These are phyloP conservation scores for Alternaria burnsii DNA, from an alignment of 2,329 filamentous ascomycete genomes.

Conservation along the genomic window DNA sequence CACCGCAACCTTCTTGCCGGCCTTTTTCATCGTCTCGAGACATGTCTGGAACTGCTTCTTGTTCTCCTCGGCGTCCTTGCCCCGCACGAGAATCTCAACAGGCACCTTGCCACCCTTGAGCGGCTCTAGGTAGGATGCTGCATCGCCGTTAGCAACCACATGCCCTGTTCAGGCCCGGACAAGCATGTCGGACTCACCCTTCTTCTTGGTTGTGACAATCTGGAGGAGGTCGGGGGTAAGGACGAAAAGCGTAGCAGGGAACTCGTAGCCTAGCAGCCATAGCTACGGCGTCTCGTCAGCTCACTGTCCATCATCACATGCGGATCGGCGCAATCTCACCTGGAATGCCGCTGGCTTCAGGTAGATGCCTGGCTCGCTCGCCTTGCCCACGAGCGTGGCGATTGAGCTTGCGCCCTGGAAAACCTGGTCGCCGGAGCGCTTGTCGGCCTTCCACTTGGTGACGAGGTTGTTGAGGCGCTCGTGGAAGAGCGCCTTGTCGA, in stretches of 20 bases:
- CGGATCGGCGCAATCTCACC: constrained; percentile 62
- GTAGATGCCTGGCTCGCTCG: constrained; percentile 79
- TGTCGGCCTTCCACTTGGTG: constrained; percentile 95
- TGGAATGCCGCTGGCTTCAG: constrained; percentile 98
- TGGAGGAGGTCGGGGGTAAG: constrained; percentile 88
- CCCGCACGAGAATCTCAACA: constrained; percentile 88
- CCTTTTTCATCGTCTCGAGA: constrained; percentile 83
- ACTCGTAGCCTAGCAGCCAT: constrained; percentile 98
- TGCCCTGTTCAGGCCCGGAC: not conserved
- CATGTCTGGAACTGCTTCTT: constrained; percentile 88
- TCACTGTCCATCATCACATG: constrained; percentile 5
- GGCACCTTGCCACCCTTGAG: constrained; percentile 92
- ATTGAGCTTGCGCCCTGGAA: constrained; percentile 90
- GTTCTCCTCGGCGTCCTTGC: constrained; percentile 91
- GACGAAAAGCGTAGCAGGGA: constrained; percentile 93
- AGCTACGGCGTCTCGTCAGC: constrained; percentile 67
- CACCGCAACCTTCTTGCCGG: constrained; percentile 90
- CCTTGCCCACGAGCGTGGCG: constrained; percentile 92
- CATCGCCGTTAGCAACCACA: constrained; percentile 37
- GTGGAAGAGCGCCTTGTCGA: constrained; percentile 93
- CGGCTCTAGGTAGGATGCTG: constrained; percentile 91
- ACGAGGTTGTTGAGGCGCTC: constrained; percentile 88
- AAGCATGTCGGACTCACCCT: constrained; percentile 67
- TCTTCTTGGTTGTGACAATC: constrained; percentile 95
- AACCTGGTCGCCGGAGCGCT: constrained; percentile 82